Conservation (phyloP, 768 basidiomycete species). For the Crepidotus variabilis region DNA sequence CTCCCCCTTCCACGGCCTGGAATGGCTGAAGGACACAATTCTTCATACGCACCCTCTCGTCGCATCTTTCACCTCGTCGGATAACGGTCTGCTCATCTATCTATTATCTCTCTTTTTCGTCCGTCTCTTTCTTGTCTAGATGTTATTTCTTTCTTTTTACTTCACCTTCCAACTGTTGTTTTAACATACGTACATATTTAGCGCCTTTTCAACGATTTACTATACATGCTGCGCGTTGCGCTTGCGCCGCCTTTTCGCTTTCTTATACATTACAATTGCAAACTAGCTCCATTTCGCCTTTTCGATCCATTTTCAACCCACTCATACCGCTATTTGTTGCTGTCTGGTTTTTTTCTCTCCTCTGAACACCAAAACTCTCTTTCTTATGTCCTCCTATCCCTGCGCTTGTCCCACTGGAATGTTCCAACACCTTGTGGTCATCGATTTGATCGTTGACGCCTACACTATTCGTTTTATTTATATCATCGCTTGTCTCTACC, state of each 20-base stretch:
- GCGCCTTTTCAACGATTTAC: neutral
- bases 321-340: constrained; percentile 6
- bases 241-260: constrained; percentile 6
- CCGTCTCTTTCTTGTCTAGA: neutral
- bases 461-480: too few species aligned
- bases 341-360: constrained; percentile 6
- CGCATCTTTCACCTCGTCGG: constrained; percentile 2
- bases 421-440: too few species aligned
- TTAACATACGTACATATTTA: constrained; percentile 12
- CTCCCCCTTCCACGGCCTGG: constrained; percentile 1
- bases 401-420: too few species aligned
- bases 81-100: constrained; percentile 9
- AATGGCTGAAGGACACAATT: neutral
- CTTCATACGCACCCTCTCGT: constrained; percentile 1
- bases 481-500: too few species aligned
- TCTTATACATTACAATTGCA: neutral
- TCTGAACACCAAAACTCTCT: neutral
- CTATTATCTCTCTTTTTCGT: constrained; percentile 3
- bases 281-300: neutral
- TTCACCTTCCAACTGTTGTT: constrained; percentile 13
- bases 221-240: constrained; percentile 1
- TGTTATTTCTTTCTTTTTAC: constrained; percentile 6
- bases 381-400: neutral
- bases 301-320: neutral
- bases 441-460: too few species aligned